These are phyloP conservation scores for Zea luxurians DNA, from an alignment of 176 grass and related monocot genomes.

Conservation along the genomic window DNA sequence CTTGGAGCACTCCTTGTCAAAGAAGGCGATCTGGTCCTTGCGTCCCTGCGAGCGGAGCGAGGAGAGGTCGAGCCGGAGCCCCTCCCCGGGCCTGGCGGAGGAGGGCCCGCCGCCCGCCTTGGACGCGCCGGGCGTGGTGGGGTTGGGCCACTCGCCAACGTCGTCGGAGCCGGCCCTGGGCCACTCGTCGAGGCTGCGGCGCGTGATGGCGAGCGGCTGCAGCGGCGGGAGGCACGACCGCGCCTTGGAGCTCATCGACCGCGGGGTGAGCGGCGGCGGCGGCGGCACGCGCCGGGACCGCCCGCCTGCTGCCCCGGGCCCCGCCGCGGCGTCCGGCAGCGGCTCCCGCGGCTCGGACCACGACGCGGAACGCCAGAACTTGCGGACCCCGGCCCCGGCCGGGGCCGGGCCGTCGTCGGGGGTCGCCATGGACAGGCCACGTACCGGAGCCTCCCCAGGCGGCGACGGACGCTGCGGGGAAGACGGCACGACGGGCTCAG, in stretches of 20 bases:
- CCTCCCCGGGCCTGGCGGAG: constrained; percentile 55
- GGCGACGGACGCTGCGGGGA: not conserved
- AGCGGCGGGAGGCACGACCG: constrained; percentile 74
- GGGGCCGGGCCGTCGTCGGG: constrained; percentile 45
- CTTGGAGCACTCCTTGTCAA: constrained; percentile 99
- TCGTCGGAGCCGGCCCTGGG: constrained; percentile 82
- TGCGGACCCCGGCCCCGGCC: constrained; percentile 40
- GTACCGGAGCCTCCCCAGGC: constrained; percentile 3
- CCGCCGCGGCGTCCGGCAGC: constrained; percentile 18
- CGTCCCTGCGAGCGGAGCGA: constrained; percentile 58
- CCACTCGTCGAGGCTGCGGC: constrained; percentile 85
- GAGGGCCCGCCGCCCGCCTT: constrained; percentile 35
- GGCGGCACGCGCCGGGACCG: constrained; percentile 39
- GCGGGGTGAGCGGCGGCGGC: constrained; percentile 71
- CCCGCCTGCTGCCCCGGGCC: constrained; percentile 28
- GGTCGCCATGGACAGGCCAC: constrained; percentile 46
- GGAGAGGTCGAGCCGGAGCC: constrained; percentile 73
- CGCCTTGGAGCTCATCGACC: constrained; percentile 71
- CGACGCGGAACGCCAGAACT: constrained; percentile 88
- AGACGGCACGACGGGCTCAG: not conserved
- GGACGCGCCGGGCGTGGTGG: constrained; percentile 67
- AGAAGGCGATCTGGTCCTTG: constrained; percentile 98
- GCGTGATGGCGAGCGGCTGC: constrained; percentile 82
- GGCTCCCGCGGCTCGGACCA: constrained; percentile 72
- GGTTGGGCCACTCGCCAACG: constrained; percentile 90